These are phyloP conservation scores for Boechera retrofracta DNA, from an alignment of 345 rosid species.

Conservation along the genomic window DNA sequence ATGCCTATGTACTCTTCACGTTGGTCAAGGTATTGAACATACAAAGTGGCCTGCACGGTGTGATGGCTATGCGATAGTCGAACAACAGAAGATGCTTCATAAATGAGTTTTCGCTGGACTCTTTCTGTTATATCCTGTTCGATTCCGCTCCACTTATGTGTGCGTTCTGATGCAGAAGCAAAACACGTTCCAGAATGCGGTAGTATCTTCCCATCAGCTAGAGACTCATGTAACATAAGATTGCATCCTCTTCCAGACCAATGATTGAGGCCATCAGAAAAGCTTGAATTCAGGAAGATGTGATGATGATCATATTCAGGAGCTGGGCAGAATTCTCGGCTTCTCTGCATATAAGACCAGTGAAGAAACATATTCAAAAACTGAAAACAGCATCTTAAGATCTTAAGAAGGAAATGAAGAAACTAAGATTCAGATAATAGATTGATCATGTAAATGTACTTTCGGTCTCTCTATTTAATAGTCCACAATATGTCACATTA, in stretches of 20 bases:
- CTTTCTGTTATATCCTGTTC: slow-evolving; percentile 86
- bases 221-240: slow-evolving; percentile 73
- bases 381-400: slow-evolving; percentile 12
- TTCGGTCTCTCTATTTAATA: slow-evolving; percentile 5
- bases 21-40: slow-evolving; percentile 69
- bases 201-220: slow-evolving; percentile 73
- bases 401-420: slow-evolving; percentile 13
- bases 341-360: slow-evolving; percentile 29
- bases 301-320: slow-evolving; percentile 55
- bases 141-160: slow-evolving; percentile 89
- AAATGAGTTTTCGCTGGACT: slow-evolving; percentile 76
- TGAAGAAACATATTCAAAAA: slow-evolving; percentile 1
- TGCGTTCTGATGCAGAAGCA: slow-evolving; percentile 81
- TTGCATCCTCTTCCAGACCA: slow-evolving; percentile 98
- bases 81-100: slow-evolving; percentile 71
- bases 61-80: slow-evolving; percentile 71
- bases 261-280: slow-evolving; percentile 77
- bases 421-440: slow-evolving; percentile 8
- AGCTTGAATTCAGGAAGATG: slow-evolving; percentile 74
- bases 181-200: slow-evolving; percentile 75
- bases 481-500: slow-evolving; percentile 39
- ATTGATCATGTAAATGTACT: slow-evolving; percentile 2
- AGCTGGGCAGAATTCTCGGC: slow-evolving; percentile 39
- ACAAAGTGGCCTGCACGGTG: slow-evolving; percentile 72
- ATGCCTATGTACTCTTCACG: slow-evolving; percentile 82